phyloP scores from a whole-genome alignment of 1,139 yeast genomes.

The Scheffersomyces quercinus region DNA sequence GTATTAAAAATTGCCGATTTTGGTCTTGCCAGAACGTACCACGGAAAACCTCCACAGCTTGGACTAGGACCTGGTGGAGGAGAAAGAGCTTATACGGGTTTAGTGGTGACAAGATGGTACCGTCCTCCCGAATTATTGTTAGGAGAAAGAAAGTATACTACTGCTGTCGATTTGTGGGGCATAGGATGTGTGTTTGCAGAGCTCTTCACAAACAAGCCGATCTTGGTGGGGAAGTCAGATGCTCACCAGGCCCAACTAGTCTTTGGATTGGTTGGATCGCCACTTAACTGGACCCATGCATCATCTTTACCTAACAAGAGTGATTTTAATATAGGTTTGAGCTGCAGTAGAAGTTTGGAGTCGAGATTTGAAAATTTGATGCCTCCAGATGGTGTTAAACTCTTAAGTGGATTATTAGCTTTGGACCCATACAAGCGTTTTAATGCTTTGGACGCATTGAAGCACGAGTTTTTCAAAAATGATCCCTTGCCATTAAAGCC shows the following conservation, averaged over 20 bases:
- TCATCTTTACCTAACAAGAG: conserved; percentile 60
- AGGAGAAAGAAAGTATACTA: conserved; percentile 84
- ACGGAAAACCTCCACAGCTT: conserved; percentile 65
- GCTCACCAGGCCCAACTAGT: conserved; percentile 86
- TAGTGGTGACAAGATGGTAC: conserved; percentile 97
- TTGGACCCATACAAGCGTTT: conserved; percentile 71
- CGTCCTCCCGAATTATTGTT: conserved; percentile 90
- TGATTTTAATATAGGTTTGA: conserved; percentile 42
- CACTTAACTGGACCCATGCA: conserved; percentile 71
- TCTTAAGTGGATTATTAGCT: conserved; percentile 56
- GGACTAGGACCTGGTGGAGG: conserved; percentile 73
- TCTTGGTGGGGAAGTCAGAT: conserved; percentile 83
- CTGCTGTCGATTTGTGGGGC: conserved; percentile 97
- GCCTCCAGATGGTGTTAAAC: conserved; percentile 35
- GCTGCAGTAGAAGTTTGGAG: conserved; percentile 58
- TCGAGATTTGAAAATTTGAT: conserved; percentile 35
- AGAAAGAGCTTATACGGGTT: conserved; percentile 74
- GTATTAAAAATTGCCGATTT: conserved; percentile 84
- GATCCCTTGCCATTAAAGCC: conserved; percentile 65
- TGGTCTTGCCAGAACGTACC: conserved; percentile 79
- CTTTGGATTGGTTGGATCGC: conserved; percentile 81
- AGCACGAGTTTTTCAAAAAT: conserved; percentile 64
- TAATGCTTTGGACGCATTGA: conserved; percentile 77
- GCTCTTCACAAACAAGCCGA: conserved; percentile 77
- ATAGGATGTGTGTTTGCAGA: conserved; percentile 96